Conservation (phyloP, 2,329 filamentous ascomycete genomes). For the Tolypocladium paradoxum region DNA sequence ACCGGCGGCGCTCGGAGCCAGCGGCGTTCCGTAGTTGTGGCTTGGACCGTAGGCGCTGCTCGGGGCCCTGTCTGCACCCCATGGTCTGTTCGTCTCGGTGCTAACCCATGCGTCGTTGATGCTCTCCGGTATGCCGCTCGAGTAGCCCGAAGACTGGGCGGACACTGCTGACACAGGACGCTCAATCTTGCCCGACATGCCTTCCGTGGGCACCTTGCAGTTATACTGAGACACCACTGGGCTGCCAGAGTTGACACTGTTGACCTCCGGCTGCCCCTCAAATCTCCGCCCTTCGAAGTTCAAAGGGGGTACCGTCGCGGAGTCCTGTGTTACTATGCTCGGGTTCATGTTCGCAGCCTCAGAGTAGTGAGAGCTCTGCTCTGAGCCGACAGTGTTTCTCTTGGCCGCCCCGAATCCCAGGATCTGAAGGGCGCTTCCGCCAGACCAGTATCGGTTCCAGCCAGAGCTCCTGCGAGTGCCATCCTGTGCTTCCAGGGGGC, state of each 20-base stretch:
- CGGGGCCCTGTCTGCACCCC: constrained; percentile 38
- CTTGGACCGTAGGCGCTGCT: constrained; percentile 41
- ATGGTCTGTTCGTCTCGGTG: constrained; percentile 30
- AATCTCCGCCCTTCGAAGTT: constrained; percentile 46
- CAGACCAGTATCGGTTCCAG: constrained; percentile 71
- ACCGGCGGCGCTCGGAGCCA: constrained; percentile 24
- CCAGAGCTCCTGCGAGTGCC: constrained; percentile 53
- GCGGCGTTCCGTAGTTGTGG: constrained; percentile 30
- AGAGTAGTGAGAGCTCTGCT: constrained; percentile 47
- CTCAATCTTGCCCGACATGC: constrained; percentile 51
- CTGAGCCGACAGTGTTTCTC: constrained; percentile 42
- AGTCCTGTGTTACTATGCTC: constrained; percentile 48
- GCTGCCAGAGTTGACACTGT: constrained; percentile 56
- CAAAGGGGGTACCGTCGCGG: constrained; percentile 59
- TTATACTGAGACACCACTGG: constrained; percentile 55
- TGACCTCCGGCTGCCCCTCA: constrained; percentile 51
- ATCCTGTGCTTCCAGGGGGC: constrained; percentile 25
- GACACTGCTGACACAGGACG: constrained; percentile 42
- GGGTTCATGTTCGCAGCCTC: constrained; percentile 11
- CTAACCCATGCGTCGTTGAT: constrained; percentile 47
- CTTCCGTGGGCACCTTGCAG: constrained; percentile 41
- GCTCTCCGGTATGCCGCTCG: constrained; percentile 56
- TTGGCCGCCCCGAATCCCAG: constrained; percentile 45
- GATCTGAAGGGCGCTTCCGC: constrained; percentile 57
- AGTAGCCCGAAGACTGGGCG: constrained; percentile 42